These are phyloP conservation scores for Pyronema domesticum DNA, from an alignment of 495 filamentous ascomycete genomes.

Conservation along the genomic window DNA sequence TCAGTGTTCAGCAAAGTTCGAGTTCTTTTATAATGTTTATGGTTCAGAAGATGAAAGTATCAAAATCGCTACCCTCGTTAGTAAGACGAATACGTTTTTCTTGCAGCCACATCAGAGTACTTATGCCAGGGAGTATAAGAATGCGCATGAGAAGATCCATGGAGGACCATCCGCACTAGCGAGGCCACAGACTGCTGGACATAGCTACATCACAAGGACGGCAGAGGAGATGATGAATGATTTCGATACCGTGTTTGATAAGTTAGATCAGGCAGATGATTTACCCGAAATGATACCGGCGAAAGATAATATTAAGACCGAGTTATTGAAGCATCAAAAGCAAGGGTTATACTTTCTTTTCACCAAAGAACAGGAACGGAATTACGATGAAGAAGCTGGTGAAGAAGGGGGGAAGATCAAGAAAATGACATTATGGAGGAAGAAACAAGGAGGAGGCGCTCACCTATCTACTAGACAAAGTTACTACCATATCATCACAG, in stretches of 20 bases:
- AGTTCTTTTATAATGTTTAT: constrained; percentile 57
- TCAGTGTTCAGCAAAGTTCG: constrained; percentile 33
- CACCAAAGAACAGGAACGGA: constrained; percentile 50
- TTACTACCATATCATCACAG: constrained; percentile 74
- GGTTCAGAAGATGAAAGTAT: constrained; percentile 49
- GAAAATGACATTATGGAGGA: constrained; percentile 52
- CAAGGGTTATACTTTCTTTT: constrained; percentile 82
- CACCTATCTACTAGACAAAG: constrained; percentile 22
- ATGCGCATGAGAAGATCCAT: constrained; percentile 8
- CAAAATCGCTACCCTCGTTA: constrained; percentile 45
- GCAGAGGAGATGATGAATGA: constrained; percentile 72
- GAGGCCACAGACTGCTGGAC: constrained; percentile 13
- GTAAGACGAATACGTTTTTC: constrained; percentile 12
- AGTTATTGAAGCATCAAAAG: constrained; percentile 71
- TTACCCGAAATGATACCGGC: constrained; percentile 54
- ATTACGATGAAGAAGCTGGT: constrained; percentile 36
- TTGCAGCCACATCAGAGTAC: constrained; percentile 8
- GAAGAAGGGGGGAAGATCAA: background rate
- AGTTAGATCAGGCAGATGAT: constrained; percentile 51
- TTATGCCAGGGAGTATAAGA: constrained; percentile 9
- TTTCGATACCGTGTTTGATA: constrained; percentile 75
- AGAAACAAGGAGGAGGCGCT: constrained; percentile 35
- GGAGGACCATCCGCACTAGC: constrained; percentile 4
- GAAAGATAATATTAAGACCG: constrained; percentile 41
- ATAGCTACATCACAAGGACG: constrained; percentile 38